Evolutionary conservation across 2,329 filamentous ascomycete species (phyloP).

Genomic region (Lasiodiplodia theobromae): DNA sequence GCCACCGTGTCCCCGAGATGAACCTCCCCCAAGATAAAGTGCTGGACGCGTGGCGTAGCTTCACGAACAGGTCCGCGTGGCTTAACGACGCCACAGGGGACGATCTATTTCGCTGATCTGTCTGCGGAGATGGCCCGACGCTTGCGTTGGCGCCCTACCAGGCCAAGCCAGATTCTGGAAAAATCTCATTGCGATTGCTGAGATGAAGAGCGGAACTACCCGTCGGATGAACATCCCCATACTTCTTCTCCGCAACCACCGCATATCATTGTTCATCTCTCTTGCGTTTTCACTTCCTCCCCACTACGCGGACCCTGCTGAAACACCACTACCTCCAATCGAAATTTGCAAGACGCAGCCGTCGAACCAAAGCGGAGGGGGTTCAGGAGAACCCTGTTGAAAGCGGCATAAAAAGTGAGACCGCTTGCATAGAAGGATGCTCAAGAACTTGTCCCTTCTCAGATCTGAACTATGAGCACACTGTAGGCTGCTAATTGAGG

Average conservation of each 20-base stretch:
- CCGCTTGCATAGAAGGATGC: too few relatives aligned
- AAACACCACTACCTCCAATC: conserved; percentile 15
- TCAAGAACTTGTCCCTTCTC: too few relatives aligned
- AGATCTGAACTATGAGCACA: too few relatives aligned
- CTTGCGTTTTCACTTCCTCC: neutral
- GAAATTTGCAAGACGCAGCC: neutral
- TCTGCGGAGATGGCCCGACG: neutral
- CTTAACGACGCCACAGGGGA: conserved; percentile 16
- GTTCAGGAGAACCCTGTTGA: conserved; percentile 1
- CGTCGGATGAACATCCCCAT: neutral
- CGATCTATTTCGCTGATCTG: conserved; percentile 15
- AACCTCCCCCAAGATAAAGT: conserved; percentile 14
- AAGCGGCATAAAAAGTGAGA: neutral
- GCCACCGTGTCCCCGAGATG: conserved; percentile 28
- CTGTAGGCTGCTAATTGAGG: too few relatives aligned
- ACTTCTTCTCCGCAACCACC: neutral
- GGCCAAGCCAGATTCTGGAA: too few relatives aligned
- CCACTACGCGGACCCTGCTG: neutral
- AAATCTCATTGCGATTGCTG: neutral
- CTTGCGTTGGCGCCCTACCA: neutral
- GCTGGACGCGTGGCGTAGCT: conserved; percentile 15
- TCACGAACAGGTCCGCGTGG: neutral
- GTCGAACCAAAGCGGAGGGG: neutral
- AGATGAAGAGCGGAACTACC: neutral
- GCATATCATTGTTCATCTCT: neutral